A percentile compares a stretch with the other conserved stretches of the same genome.
Conservation (phyloP, 345 rosid genomes). For the Luvunga scandens region DNA sequence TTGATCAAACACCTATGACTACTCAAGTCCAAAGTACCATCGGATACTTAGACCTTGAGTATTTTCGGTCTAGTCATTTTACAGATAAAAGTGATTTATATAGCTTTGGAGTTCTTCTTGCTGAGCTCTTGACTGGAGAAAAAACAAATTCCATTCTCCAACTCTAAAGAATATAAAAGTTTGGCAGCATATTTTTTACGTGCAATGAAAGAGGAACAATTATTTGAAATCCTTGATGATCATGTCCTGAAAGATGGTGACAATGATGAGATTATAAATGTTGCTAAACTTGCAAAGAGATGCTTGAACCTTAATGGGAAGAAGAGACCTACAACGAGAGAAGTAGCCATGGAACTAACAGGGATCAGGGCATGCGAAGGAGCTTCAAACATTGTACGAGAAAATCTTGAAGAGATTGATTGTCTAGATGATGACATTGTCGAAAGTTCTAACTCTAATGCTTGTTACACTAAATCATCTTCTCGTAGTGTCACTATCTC, state of each 20-base stretch:
- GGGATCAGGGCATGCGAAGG: background rate
- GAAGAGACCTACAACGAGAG: background rate
- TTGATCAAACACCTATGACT: slow-evolving; percentile 15
- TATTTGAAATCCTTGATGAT: background rate
- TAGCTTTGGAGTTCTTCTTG: background rate
- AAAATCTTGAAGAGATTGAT: background rate
- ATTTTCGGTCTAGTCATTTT: background rate
- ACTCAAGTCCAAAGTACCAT: background rate
- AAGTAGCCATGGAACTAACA: background rate
- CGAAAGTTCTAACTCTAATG: too few species aligned
- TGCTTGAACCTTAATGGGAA: background rate
- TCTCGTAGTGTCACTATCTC: too few species aligned
- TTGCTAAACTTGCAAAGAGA: background rate
- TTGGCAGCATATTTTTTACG: background rate
- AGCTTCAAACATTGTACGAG: background rate
- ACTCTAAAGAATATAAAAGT: background rate
- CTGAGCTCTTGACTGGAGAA: background rate
- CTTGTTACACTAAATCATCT: too few species aligned
- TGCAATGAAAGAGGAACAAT: background rate
- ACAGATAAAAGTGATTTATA: background rate
- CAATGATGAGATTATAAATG: background rate
- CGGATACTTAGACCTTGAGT: background rate
- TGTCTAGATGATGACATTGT: background rate
- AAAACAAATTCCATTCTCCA: background rate
- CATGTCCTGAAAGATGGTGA: background rate